phyloP scores from a whole-genome alignment of 2,329 filamentous ascomycete species.

The Diaporthe humulicola region DNA sequence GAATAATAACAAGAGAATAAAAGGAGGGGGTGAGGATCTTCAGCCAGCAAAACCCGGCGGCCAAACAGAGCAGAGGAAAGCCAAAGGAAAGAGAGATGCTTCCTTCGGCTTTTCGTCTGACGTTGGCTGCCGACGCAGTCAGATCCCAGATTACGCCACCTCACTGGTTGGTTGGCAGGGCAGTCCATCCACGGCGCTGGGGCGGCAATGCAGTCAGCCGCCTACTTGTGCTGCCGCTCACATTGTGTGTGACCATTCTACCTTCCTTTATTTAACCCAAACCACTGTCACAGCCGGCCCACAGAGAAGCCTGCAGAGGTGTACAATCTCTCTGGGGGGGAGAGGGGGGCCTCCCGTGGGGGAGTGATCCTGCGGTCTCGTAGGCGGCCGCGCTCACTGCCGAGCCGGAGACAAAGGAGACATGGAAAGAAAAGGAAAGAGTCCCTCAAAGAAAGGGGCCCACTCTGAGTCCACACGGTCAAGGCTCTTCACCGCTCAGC shows the following conservation, averaged over 20 bases:
- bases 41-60: neutral
- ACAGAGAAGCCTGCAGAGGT: neutral
- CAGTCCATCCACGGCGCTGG: neutral
- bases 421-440: neutral
- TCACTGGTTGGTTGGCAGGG: neutral
- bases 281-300: neutral
- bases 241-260: neutral
- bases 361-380: neutral
- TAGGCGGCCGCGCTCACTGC: neutral
- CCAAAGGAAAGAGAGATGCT: neutral
- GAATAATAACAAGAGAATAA: neutral
- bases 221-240: neutral
- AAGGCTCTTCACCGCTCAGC: constrained; percentile 5
- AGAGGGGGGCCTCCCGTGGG: neutral
- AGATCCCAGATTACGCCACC: constrained; percentile 4
- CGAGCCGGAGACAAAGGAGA: neutral
- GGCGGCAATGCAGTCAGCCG: constrained; percentile 18
- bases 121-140: constrained; percentile 24
- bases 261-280: neutral
- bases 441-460: neutral
- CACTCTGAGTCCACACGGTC: no score
- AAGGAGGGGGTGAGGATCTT: neutral
- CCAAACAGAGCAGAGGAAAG: neutral
- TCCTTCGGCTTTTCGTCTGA: constrained; percentile 7
- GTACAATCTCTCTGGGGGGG: neutral